phyloP scores from a whole-genome alignment of 2,329 filamentous ascomycete genomes.

The Calonectria naviculata region DNA sequence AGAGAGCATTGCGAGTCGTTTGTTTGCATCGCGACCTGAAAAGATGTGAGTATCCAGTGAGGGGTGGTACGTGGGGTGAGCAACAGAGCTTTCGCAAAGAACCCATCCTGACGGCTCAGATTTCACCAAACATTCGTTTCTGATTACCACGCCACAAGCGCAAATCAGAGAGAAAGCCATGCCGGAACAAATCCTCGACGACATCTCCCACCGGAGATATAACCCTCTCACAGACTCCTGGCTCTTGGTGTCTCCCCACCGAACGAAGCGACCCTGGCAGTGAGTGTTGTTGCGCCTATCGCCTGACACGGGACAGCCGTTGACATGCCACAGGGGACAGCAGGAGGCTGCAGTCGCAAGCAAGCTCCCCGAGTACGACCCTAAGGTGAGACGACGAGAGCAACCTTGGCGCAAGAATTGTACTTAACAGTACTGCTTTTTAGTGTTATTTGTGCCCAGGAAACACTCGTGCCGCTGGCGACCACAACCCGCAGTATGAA shows the following conservation, averaged over 20 bases:
- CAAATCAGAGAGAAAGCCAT: constrained; percentile 55
- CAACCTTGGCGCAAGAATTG: constrained; percentile 3
- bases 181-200: constrained; percentile 84
- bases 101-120: constrained; percentile 8
- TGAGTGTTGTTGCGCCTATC: constrained; percentile 60
- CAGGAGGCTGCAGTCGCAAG: constrained; percentile 78
- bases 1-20: not conserved
- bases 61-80: not conserved
- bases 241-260: constrained; percentile 94
- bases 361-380: constrained; percentile 83
- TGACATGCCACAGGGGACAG: constrained; percentile 69
- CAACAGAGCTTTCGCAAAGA: not conserved
- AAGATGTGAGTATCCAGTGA: not conserved
- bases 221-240: constrained; percentile 92
- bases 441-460: constrained; percentile 95
- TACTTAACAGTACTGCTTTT: constrained; percentile 8
- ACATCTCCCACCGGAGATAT: constrained; percentile 95
- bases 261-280: constrained; percentile 99
- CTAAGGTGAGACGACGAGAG: constrained; percentile 61
- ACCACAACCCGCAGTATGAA: constrained; percentile 86
- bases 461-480: constrained; percentile 89
- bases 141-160: constrained; percentile 28
- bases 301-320: not conserved
- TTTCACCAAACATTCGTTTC: not conserved
- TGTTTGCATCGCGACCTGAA: not conserved